Base-by-base conservation (phyloP, 805 yeast species). In the Zygosaccharomyces bailii region DNA sequence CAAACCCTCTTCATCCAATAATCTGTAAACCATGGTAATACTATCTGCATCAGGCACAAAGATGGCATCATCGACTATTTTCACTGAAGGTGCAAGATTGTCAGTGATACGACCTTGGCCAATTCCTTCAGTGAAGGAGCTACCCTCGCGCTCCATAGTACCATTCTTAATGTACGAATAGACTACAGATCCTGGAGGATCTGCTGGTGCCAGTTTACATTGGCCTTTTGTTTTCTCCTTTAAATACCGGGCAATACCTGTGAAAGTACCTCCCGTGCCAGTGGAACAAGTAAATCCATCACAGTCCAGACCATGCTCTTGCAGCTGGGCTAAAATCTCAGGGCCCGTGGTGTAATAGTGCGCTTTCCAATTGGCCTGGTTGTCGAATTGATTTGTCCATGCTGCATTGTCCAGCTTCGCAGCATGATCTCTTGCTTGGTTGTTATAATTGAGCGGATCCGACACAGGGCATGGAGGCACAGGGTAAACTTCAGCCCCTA, bases 91-190 rank as follows among this genome's bases (percentile, higher is more conserved):
- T 13, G 72, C 72, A 65, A 90, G 73, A 65, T 90, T 90, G 51
- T 78, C 84, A 4, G 96, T 90, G 56, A 90, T 84, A 56, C 97
- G 76, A 37, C 96, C 96, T 68, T 90, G 97, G 21, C 97, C 97
- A 68, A 90, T 88, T 24, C 97, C 97, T 69, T 90, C 97, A 21
- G 96, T 90, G 65, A 90, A 88, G 0, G 95, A 84, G 2, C 87
- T 79, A 23, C 97, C 97, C 1, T 76, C 73, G 57, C 89, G 77
- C 34, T 79, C 87, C 45, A 83, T 67, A 24, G 91, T 91, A 13
- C 80, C 79, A 4, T 85, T 72, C 49, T 78, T 80, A 48, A 90
- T 79, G 60, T 82, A 88, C 7, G 88, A 78, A 68, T 86, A 86
- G 36, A 90, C 73, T 39, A 85, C 86, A 3, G 93, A 82, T 46